Evolutionary conservation across 208 protist species (phyloP), one percentile per base, ranked within the genome.

Genomic region (Wallacemonas sp.): DNA sequence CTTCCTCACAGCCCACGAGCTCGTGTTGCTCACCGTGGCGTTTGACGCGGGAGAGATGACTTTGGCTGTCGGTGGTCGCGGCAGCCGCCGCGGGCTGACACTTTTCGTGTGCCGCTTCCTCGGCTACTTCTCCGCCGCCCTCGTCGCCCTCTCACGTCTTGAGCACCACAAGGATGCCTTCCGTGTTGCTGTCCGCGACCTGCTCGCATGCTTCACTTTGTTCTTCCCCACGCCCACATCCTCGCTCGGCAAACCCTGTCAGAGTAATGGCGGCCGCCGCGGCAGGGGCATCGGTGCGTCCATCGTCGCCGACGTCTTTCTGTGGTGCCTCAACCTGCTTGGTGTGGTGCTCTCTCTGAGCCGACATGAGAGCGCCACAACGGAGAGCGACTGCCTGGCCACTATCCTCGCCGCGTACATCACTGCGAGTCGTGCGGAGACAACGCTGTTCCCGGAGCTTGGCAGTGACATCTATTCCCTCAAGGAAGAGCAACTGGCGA

Each of bases 401-500:
- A 49, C 44, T 6, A 19, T 49, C 44, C 44, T 49, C 44, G 44
- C 44, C 17, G 44, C 19, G 44, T 49, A 49, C 44, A 19, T 49
- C 12, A 26, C 0, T 6, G 12, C 44, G 6, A 49, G 44, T 19
- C 44, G 17, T 19, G 44, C 44, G 8, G 44, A 49, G 44, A 21
- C 12, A 6, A 8, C 17, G 17, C 44, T 49, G 17, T 49, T 49
- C 44, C 44, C 17, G 12, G 44, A 49, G 44, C 44, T 49, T 19
- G 44, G 44, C 17, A 19, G 17, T 19, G 44, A 49, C 44, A 26
- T 49, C 17, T 49, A 49, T 19, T 26, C 17, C 19, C 19, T 49
- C 17, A 49, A 49, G 19, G 44, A 26, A 19, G 44, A 49, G 44
- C 44, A 49, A 19, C 44, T 49, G 44, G 44, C 44, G 44, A 49